A percentile compares a stretch with the other conserved stretches of the same genome.
Conservation (phyloP, 2,329 filamentous ascomycete genomes). For the Penicillium sp. region DNA sequence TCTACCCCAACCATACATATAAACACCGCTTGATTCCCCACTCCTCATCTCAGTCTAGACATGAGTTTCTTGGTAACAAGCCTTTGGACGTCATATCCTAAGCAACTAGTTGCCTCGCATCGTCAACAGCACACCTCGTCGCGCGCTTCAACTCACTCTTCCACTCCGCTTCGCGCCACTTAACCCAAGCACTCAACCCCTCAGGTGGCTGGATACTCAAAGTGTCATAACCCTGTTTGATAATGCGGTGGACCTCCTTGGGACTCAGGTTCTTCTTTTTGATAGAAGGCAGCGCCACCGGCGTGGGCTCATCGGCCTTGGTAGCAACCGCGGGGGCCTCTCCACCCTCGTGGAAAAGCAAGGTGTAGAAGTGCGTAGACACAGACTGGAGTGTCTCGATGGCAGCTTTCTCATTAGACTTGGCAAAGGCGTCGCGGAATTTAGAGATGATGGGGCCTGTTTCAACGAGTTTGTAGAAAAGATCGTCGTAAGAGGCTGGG, state of each 20-base stretch:
- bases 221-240: conserved; percentile 95
- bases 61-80: too few species aligned
- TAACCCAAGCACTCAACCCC: conserved; percentile 81
- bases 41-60: too few species aligned
- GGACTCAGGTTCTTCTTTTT: conserved; percentile 72
- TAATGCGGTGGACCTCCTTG: conserved; percentile 81
- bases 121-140: conserved; percentile 74
- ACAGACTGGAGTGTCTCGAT: conserved; percentile 83
- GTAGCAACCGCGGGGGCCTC: conserved; percentile 10
- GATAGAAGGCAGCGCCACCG: conserved; percentile 32
- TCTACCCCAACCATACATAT: too few species aligned
- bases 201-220: conserved; percentile 87
- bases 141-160: conserved; percentile 83
- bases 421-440: conserved; percentile 70
- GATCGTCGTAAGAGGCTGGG: conserved; percentile 84
- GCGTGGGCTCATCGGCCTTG: conserved; percentile 24
- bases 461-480: conserved; percentile 98
- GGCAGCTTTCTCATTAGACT: conserved; percentile 54
- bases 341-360: conserved; percentile 63
- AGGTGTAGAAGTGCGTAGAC: conserved; percentile 77
- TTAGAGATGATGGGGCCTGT: conserved; percentile 78
- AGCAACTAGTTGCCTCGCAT: conserved; percentile 56
- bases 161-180: conserved; percentile 83
- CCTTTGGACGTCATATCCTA: conserved; percentile 9
- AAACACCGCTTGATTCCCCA: too few species aligned